phyloP scores from a whole-genome alignment of 148 eudicot genomes.

The Pharnaceum exiguum region DNA sequence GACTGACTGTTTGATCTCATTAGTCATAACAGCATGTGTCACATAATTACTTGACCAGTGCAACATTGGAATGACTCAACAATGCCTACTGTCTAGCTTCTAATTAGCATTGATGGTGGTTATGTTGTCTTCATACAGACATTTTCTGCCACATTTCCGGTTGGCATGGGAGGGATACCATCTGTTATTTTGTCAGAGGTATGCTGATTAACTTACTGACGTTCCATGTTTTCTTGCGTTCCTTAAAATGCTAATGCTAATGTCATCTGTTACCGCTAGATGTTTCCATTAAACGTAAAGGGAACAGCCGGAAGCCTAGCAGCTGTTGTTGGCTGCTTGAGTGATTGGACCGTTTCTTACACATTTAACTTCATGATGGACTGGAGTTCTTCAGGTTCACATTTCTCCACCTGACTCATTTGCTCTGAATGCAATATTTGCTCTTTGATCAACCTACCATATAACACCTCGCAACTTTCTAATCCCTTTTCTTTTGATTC shows the following conservation, averaged over 20 bases:
- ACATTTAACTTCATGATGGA: slow-evolving; percentile 35
- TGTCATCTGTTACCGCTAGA: too few species aligned
- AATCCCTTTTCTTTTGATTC: background rate
- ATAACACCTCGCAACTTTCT: too few species aligned
- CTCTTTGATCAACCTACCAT: background rate
- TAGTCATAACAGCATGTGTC: too few species aligned
- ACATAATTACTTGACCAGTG: too few species aligned
- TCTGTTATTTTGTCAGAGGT: slow-evolving; percentile 40
- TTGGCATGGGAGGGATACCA: slow-evolving; percentile 37
- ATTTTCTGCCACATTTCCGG: slow-evolving; percentile 22
- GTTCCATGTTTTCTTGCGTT: background rate
- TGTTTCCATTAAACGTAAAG: slow-evolving; percentile 35
- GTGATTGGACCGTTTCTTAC: slow-evolving; percentile 30
- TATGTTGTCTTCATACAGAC: slow-evolving; percentile 12
- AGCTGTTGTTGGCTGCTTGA: slow-evolving; percentile 4
- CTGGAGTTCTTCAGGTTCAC: slow-evolving; percentile 39
- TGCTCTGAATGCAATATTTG: background rate
- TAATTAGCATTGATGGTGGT: too few species aligned
- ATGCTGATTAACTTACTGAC: background rate
- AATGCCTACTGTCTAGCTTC: too few species aligned
- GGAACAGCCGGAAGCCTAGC: slow-evolving; percentile 41
- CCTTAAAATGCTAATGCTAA: background rate
- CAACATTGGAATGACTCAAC: too few species aligned
- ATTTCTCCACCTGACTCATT: background rate
- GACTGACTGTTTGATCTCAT: too few species aligned